Evolutionary conservation across 768 basidiomycete genomes (phyloP).

Genomic region (Tylopilus rubrobrunneus): DNA sequence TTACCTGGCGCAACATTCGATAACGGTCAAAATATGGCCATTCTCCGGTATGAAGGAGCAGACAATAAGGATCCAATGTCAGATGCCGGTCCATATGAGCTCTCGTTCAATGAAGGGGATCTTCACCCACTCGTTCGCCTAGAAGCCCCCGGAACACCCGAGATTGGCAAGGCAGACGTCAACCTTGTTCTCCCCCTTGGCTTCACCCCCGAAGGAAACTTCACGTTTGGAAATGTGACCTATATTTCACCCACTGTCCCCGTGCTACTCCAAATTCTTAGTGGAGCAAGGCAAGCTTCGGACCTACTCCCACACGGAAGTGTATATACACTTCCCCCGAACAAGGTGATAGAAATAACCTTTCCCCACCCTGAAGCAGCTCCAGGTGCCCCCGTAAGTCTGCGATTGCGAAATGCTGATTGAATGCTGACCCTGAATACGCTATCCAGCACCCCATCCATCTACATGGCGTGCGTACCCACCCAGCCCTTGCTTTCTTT

Average conservation of each 20-base stretch:
- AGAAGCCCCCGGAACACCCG: constrained; percentile 35
- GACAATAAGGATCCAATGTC: constrained; percentile 39
- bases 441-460: constrained; percentile 33
- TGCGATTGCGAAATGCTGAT: neutral
- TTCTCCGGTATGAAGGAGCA: constrained; percentile 48
- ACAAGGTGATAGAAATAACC: constrained; percentile 23
- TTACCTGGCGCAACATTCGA: constrained; percentile 24
- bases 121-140: constrained; percentile 35
- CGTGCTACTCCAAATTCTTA: constrained; percentile 24
- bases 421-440: neutral
- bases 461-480: constrained; percentile 34
- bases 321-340: constrained; percentile 40
- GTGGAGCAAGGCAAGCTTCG: constrained; percentile 41
- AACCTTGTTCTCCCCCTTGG: constrained; percentile 23
- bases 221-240: constrained; percentile 24
- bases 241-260: constrained; percentile 23
- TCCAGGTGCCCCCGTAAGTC: constrained; percentile 28
- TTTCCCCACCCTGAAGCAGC: constrained; percentile 34
- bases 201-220: neutral
- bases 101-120: constrained; percentile 35
- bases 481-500: too few relatives aligned
- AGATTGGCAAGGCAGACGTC: constrained; percentile 39
- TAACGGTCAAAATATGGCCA: constrained; percentile 44
- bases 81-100: constrained; percentile 29
- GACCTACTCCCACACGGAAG: constrained; percentile 46